Percentiles rank a stretch among this genome's conserved stretches.
Evolutionary conservation across 179 eudicot species (phyloP).

Genomic region (Beta corolliflora): DNA sequence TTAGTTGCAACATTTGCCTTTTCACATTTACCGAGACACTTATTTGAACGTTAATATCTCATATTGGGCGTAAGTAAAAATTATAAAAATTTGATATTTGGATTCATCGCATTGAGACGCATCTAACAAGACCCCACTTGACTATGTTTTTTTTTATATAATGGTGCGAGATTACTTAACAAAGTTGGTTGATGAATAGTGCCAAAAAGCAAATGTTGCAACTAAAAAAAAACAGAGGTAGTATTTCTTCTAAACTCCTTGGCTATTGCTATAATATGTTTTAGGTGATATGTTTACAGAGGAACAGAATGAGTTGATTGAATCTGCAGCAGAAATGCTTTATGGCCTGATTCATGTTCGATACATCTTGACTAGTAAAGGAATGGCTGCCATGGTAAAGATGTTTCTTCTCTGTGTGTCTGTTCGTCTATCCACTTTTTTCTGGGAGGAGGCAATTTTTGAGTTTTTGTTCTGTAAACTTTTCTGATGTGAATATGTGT

Average conservation of each 20-base stretch:
- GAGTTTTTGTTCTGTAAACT: neutral
- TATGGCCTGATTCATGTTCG: constrained; percentile 80
- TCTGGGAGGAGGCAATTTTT: neutral
- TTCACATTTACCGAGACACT: no score
- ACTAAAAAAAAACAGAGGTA: no score
- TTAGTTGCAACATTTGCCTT: no score
- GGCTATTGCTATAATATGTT: constrained; percentile 14
- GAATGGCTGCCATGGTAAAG: constrained; percentile 75
- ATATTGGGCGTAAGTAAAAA: no score
- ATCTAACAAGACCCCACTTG: no score
- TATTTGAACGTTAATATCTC: no score
- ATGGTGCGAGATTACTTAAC: no score
- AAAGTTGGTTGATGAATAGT: no score
- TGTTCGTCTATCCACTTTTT: neutral
- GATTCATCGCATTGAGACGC: no score
- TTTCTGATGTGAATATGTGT: constrained; percentile 8
- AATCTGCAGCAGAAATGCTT: constrained; percentile 92
- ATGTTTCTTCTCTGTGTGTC: neutral
- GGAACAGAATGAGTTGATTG: constrained; percentile 72
- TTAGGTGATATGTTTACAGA: constrained; percentile 66
- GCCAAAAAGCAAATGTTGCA: no score
- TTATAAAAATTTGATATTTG: no score
- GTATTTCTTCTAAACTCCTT: constrained; percentile 12
- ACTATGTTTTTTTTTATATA: no score
- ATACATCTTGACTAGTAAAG: constrained; percentile 67